Percentiles rank a stretch among this genome's conserved stretches.
These are phyloP conservation scores for Rhytidiadelphus loreus DNA, from an alignment of 225 moss, liverwort and hornwort genomes.

Conservation along the genomic window DNA sequence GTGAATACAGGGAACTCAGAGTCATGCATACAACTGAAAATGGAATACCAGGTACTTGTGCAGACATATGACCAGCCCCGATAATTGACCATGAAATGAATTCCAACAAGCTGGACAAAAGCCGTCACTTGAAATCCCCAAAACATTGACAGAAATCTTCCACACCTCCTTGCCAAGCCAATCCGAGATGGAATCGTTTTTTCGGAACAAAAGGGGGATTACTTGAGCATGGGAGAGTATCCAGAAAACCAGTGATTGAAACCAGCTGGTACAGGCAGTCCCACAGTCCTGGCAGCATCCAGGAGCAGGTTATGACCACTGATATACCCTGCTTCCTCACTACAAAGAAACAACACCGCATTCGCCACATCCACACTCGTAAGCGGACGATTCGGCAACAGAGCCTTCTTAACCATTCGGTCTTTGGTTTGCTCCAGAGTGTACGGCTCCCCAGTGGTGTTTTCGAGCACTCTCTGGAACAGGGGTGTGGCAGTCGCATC, in stretches of 20 bases:
- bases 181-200: background rate
- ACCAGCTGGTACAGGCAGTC: slow-evolving; percentile 11
- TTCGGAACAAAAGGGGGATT: background rate
- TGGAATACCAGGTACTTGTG: background rate
- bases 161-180: background rate
- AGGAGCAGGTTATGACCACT: slow-evolving; percentile 57
- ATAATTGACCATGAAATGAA: background rate
- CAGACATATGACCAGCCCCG: background rate
- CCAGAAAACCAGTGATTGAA: slow-evolving; percentile 37
- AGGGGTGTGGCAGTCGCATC: slow-evolving; percentile 44
- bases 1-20: background rate
- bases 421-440: slow-evolving; percentile 18
- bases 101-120: background rate
- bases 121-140: background rate
- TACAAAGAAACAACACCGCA: slow-evolving; percentile 49
- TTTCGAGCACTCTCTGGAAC: slow-evolving; percentile 22
- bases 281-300: slow-evolving; percentile 32
- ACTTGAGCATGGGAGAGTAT: slow-evolving; percentile 34
- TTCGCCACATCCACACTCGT: slow-evolving; percentile 27
- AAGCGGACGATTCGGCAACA: slow-evolving; percentile 14
- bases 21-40: background rate
- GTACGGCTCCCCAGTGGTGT: background rate
- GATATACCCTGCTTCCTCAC: slow-evolving; percentile 53
- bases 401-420: background rate
- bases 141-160: background rate